These are phyloP conservation scores for Camellia oleifera DNA, from an alignment of 179 eudicot species.

Conservation along the genomic window DNA sequence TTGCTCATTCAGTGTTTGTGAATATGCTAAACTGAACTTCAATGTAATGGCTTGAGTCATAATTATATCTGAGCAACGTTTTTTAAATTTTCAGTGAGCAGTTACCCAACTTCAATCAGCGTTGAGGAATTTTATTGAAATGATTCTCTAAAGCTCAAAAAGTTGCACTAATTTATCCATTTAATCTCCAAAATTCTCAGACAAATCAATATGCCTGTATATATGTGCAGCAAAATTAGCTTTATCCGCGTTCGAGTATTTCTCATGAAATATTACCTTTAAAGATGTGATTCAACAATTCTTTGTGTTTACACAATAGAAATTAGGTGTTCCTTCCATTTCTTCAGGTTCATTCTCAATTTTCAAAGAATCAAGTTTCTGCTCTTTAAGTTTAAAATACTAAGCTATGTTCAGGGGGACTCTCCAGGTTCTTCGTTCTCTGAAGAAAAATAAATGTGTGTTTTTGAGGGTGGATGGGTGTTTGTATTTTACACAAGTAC, in stretches of 20 bases:
- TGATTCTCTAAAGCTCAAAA: neutral
- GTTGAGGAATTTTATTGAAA: neutral
- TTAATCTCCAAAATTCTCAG: neutral
- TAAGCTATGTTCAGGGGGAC: neutral
- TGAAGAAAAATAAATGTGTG: neutral
- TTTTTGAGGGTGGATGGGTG: neutral
- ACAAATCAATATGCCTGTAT: neutral
- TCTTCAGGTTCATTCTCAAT: constrained; percentile 3
- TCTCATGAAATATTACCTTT: neutral
- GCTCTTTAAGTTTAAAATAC: neutral
- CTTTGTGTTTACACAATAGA: neutral
- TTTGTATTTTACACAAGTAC: neutral
- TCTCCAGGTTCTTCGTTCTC: neutral
- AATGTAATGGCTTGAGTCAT: neutral
- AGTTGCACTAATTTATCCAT: neutral
- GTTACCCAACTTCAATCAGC: neutral
- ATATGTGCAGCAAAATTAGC: neutral
- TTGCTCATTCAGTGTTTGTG: constrained; percentile 17
- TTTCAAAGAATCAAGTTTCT: neutral
- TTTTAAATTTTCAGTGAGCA: neutral
- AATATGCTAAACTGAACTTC: constrained; percentile 16
- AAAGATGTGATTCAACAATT: neutral
- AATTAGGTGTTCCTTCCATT: neutral
- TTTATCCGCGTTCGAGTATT: neutral
- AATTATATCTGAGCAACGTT: neutral